A percentile compares a stretch with the other conserved stretches of the same genome.
Evolutionary conservation across 169 alveolate species (phyloP).

Genomic region (Prorocentrum cordatum): DNA sequence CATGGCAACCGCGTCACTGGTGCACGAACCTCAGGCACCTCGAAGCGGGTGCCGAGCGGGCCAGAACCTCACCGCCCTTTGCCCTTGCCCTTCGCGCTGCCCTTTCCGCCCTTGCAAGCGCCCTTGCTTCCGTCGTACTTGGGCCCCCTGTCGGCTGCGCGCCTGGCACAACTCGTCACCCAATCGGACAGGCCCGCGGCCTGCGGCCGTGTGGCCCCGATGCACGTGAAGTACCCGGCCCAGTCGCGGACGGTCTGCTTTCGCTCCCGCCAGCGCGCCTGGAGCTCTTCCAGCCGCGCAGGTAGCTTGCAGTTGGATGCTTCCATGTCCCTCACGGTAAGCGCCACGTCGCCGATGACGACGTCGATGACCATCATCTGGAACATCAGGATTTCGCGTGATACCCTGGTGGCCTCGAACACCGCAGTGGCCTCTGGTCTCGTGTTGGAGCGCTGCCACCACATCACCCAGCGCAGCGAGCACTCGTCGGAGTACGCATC

Average conservation of each 20-base stretch:
- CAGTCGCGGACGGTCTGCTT: constrained; percentile 8
- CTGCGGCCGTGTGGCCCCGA: neutral
- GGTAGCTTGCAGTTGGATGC: constrained; percentile 45
- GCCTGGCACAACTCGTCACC: constrained; percentile 17
- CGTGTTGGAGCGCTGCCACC: constrained; percentile 58
- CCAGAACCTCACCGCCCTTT: too few species aligned
- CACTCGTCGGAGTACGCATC: constrained; percentile 16
- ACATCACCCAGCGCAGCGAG: constrained; percentile 55
- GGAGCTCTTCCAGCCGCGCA: constrained; percentile 34
- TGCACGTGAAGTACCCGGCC: constrained; percentile 16
- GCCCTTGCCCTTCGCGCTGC: constrained; percentile 10
- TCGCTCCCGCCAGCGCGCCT: constrained; percentile 8
- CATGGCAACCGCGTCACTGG: too few species aligned
- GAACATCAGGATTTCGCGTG: constrained; percentile 39
- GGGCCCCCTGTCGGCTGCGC: constrained; percentile 38
- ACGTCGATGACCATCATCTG: constrained; percentile 16
- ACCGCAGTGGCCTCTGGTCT: constrained; percentile 2
- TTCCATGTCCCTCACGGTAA: neutral
- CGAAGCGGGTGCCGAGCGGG: too few species aligned
- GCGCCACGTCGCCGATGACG: constrained; percentile 9
- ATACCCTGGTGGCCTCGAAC: constrained; percentile 36
- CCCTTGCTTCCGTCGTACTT: constrained; percentile 7
- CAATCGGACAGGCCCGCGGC: neutral
- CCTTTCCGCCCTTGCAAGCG: neutral
- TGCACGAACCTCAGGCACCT: too few species aligned